Base-by-base conservation (phyloP, 2,329 filamentous ascomycete species). In the Aureobasidium melanogenum region DNA sequence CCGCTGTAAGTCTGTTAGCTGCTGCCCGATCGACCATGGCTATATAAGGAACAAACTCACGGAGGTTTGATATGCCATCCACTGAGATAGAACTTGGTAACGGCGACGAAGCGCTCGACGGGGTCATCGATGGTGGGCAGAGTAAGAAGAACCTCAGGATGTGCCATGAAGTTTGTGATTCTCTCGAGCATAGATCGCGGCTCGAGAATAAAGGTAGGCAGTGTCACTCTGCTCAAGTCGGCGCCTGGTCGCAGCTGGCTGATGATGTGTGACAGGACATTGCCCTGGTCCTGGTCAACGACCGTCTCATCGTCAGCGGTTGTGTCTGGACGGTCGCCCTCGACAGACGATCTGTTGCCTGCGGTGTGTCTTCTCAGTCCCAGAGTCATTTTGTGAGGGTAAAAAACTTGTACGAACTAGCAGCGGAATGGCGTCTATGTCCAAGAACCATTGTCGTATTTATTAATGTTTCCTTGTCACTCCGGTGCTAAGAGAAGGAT, bases 141-240 rank as follows among this genome's bases (percentile, higher is more conserved):
- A 36, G 88, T 87, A 5, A 99, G 84, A 34, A 99, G 86, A 70
- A 91, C 95, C 76, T 99, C 94, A 43, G 94, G 94, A 73, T 99
- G 94, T 69, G 93, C 95, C 94, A 99, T 99, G 81, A 99, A 99
- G 80, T 99, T 99, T 70, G 94, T 99, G 73, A 99, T 99, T 69
- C 94, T 86, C 77, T 99, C 94, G 69, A 99, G 80, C 94, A 99
- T 99, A 69, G 92, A 97, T 71, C 92, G 87, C 26, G 94, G 94
- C 75, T 99, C 94, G 68, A 99, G 85, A 70, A 99, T 99, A 74
- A 99, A 99, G 51, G 94, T 99, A 43, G 94, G 94, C 61, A 99
- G 81, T 38, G 94, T 93, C 64, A 99, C 92, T 68, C 93, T 85
- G 76, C 91, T 96, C 68, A 99, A 80, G 74, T 99, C 94, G 69